A percentile compares a stretch with the other conserved stretches of the same genome.
These are phyloP conservation scores for Crassisporium funariophilum DNA, from an alignment of 768 basidiomycete species.

Conservation along the genomic window DNA sequence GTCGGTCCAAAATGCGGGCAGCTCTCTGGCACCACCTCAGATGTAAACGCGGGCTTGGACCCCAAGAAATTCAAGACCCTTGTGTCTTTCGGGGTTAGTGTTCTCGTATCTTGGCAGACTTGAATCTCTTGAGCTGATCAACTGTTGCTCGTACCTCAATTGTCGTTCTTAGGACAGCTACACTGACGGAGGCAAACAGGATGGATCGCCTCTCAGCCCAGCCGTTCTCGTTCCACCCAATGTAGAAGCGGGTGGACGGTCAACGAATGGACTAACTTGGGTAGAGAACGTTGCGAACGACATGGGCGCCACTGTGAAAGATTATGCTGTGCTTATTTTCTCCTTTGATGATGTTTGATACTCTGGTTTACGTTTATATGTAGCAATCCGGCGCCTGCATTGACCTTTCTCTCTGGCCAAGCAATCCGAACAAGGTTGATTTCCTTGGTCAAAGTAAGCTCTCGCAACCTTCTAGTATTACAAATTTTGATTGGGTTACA, in stretches of 20 bases:
- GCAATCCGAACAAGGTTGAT: conserved; percentile 15
- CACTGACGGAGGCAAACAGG: conserved; percentile 44
- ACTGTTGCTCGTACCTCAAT: background rate
- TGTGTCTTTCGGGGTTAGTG: conserved; percentile 54
- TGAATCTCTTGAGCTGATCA: no score
- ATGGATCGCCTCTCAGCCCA: conserved; percentile 44
- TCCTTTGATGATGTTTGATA: background rate
- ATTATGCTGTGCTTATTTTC: conserved; percentile 47
- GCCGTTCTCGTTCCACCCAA: conserved; percentile 44
- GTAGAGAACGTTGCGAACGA: conserved; percentile 45
- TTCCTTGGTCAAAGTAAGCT: conserved; percentile 28
- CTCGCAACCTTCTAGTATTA: background rate
- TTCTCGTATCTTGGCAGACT: background rate
- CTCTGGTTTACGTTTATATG: background rate
- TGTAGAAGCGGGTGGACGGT: conserved; percentile 50
- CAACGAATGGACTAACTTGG: conserved; percentile 55
- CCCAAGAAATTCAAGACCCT: conserved; percentile 43
- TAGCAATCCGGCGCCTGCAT: conserved; percentile 32
- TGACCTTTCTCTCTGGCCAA: conserved; percentile 26
- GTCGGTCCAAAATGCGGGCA: conserved; percentile 47
- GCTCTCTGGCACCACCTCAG: conserved; percentile 39
- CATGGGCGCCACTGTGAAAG: conserved; percentile 43
- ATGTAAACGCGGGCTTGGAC: conserved; percentile 51
- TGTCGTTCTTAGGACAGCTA: conserved; percentile 39
- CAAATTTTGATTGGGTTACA: conserved; percentile 6